Percentiles rank a stretch among this genome's conserved stretches.
phyloP scores from a whole-genome alignment of 1,139 yeast species.

The Candida glucosophila region DNA sequence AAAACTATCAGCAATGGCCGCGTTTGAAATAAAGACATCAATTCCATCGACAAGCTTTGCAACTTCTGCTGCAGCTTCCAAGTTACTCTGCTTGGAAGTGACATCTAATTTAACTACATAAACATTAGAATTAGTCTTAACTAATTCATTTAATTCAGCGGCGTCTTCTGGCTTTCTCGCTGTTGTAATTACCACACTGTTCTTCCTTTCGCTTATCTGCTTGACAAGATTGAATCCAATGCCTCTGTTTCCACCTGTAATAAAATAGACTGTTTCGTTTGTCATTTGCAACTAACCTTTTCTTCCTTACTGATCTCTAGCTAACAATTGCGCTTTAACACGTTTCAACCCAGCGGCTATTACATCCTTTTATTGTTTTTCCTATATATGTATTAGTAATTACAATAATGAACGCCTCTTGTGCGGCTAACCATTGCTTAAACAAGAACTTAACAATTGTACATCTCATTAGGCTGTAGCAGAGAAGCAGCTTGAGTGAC shows the following conservation, averaged over 20 bases:
- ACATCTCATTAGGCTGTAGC: no score
- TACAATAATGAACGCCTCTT: no score
- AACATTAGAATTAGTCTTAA: conserved; percentile 3
- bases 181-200: conserved; percentile 10
- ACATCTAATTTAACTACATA: conserved; percentile 3
- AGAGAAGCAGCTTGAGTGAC: no score
- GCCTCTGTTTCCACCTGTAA: conserved; percentile 17
- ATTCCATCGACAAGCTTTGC: conserved; percentile 7
- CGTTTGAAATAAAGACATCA: conserved; percentile 13
- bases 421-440: no score
- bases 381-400: no score
- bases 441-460: no score
- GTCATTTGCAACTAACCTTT: no score
- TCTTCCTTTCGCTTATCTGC: conserved; percentile 5
- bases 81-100: conserved; percentile 1
- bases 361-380: no score
- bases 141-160: conserved; percentile 7
- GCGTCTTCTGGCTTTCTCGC: conserved; percentile 11
- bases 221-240: conserved; percentile 11
- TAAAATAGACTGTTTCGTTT: conserved; percentile 7
- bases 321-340: no score
- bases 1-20: conserved; percentile 7
- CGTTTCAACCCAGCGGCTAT: no score
- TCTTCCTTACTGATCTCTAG: no score
- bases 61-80: conserved; percentile 7